These are phyloP conservation scores for Vitis hybrid DNA, from an alignment of 177 flowering plant genomes.

Conservation along the genomic window DNA sequence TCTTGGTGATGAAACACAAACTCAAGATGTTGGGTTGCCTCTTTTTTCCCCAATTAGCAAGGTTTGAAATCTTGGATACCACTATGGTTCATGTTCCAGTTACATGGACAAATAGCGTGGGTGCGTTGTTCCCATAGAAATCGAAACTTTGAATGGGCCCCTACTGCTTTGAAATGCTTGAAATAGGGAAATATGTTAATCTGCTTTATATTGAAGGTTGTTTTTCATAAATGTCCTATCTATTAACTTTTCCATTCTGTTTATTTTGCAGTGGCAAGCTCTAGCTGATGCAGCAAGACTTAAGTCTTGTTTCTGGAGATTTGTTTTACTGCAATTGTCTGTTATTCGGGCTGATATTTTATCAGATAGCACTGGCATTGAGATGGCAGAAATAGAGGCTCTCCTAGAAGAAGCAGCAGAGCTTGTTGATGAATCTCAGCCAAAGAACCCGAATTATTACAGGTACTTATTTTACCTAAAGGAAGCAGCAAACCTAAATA, in stretches of 20 bases:
- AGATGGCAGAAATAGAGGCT: constrained; percentile 87
- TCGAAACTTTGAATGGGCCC: neutral
- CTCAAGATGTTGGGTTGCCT: no score
- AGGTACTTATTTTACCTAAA: constrained; percentile 38
- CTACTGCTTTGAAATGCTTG: neutral
- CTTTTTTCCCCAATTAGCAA: no score
- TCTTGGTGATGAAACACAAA: no score
- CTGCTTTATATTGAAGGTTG: neutral
- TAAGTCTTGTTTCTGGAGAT: constrained; percentile 86
- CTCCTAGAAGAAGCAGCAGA: constrained; percentile 95
- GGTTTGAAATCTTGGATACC: no score
- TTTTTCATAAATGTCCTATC: neutral
- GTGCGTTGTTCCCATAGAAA: neutral
- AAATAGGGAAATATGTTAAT: neutral
- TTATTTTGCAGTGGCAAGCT: constrained; percentile 70
- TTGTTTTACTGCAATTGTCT: constrained; percentile 74
- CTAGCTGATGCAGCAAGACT: constrained; percentile 79
- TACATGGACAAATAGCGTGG: no score
- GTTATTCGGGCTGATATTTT: constrained; percentile 74
- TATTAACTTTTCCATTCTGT: neutral
- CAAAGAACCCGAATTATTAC: constrained; percentile 84
- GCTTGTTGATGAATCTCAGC: constrained; percentile 81
- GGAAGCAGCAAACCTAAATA: neutral
- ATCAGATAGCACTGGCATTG: constrained; percentile 51
- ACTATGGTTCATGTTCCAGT: no score